Base-by-base conservation (phyloP, 2,329 filamentous ascomycete genomes). In the Hypoxylon sp. region DNA sequence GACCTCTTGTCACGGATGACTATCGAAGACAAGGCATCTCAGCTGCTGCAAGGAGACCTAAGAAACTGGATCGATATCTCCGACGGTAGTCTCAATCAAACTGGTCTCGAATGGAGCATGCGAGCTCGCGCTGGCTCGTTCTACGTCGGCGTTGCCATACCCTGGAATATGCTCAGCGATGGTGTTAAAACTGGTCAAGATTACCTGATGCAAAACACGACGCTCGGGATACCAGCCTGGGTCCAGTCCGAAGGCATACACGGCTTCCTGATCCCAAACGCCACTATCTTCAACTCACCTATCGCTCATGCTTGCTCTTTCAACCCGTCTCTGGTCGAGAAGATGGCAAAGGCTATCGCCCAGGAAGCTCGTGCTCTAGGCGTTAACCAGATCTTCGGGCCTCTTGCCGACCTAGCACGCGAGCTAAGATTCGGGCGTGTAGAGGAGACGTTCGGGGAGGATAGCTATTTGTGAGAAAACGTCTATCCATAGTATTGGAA, bases 261-360 rank as follows among this genome's bases (percentile, higher is more conserved):
- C 74, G 92, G 91, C 1, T 89, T 93, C 71, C 81, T 93, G 32
- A 86, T 91, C 47, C 86, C 87, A 8, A 93, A 93, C 76, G 91
- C 90, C 2, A 93, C 92, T 1, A 92, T 93, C 65, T 94, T 93
- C 82, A 93, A 93, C 79, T 92, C 89, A 1, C 91, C 92, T 0
- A 93, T 93, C 72, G 91, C 83, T 6, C 87, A 91, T 58, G 91
- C 88, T 15, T 92, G 90, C 74, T 91, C 91, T 0, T 93, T 89
- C 81, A 92, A 93, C 75, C 86, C 86, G 0, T 83, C 81, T 44
- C 79, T 93, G 13, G 81, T 93, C 2, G 79, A 89, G 70, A 85
- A 91, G 71, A 93, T 93, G 90, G 91, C 84, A 6, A 80, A 81
- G 2, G 84, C 86, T 17, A 92, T 93, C 71, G 91, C 85, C 5